These are phyloP conservation scores for Meira miltonrushii DNA, from an alignment of 1,284 basidiomycete genomes.

Conservation along the genomic window DNA sequence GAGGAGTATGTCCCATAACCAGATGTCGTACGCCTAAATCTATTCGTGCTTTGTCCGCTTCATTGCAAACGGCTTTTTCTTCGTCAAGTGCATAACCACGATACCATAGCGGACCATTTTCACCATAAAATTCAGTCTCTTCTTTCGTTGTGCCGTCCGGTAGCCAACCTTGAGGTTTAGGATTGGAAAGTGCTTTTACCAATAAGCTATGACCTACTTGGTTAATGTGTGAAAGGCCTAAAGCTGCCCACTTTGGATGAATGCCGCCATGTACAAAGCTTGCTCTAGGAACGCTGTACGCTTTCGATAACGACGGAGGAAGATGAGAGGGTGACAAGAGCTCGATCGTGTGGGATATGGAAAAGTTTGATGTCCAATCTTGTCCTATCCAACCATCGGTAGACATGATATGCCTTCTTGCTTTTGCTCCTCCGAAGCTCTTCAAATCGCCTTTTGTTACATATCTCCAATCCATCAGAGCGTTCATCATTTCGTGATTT, in stretches of 20 bases:
- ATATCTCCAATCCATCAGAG: constrained; percentile 54
- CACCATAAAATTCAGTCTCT: constrained; percentile 31
- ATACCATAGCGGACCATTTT: constrained; percentile 48
- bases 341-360: constrained; percentile 28
- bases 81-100: constrained; percentile 42
- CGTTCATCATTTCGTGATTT: constrained; percentile 47
- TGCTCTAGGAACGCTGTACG: constrained; percentile 11
- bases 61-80: constrained; percentile 19
- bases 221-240: constrained; percentile 36
- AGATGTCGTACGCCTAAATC: constrained; percentile 22
- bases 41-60: constrained; percentile 15
- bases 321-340: constrained; percentile 20
- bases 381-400: constrained; percentile 53
- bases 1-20: constrained; percentile 48
- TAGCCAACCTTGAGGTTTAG: constrained; percentile 13
- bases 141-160: constrained; percentile 24
- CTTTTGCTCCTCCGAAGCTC: constrained; percentile 40
- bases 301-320: neutral
- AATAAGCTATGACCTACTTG: constrained; percentile 28
- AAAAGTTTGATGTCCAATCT: constrained; percentile 40
- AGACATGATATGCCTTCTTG: constrained; percentile 37
- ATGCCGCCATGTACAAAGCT: constrained; percentile 50
- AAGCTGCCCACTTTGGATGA: constrained; percentile 30
- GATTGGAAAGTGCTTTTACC: constrained; percentile 25
- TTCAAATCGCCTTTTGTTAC: constrained; percentile 53